A percentile compares a stretch with the other conserved stretches of the same genome.
These are phyloP conservation scores for Elongisporangium anandrum DNA, from an alignment of 352 stramenopile genomes.

Conservation along the genomic window DNA sequence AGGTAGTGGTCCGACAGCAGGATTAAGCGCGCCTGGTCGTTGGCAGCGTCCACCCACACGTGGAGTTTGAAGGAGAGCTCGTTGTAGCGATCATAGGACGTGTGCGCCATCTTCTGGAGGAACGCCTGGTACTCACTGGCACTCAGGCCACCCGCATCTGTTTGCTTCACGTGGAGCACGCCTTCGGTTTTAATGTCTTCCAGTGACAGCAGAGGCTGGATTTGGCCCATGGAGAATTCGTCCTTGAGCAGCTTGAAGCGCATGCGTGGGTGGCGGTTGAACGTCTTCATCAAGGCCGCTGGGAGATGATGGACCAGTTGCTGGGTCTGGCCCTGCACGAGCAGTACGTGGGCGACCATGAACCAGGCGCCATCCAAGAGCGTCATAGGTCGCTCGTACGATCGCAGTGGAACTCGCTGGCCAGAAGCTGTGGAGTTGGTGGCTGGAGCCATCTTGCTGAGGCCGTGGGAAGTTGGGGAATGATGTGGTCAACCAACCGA, in stretches of 20 bases:
- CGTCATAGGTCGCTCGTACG: slow-evolving; percentile 30
- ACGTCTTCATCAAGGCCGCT: slow-evolving; percentile 20
- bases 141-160: slow-evolving; percentile 11
- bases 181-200: slow-evolving; percentile 19
- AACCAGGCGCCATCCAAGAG: slow-evolving; percentile 22
- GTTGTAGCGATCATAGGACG: slow-evolving; percentile 41
- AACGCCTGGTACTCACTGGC: neutral
- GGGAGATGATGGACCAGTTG: slow-evolving; percentile 29
- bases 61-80: slow-evolving; percentile 49
- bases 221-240: slow-evolving; percentile 31
- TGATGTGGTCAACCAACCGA: no score
- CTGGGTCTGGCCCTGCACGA: slow-evolving; percentile 21
- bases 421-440: slow-evolving; percentile 4
- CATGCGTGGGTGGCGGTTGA: slow-evolving; percentile 45
- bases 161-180: neutral
- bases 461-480: no score
- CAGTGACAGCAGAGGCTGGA: slow-evolving; percentile 29
- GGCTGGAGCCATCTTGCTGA: no score
- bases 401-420: slow-evolving; percentile 22
- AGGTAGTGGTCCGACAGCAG: slow-evolving; percentile 48
- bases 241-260: slow-evolving; percentile 26
- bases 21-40: slow-evolving; percentile 24
- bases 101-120: slow-evolving; percentile 19
- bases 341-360: slow-evolving; percentile 30
- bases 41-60: slow-evolving; percentile 27